phyloP scores from a whole-genome alignment of 1,139 yeast genomes.

The Pichia norvegensis region DNA sequence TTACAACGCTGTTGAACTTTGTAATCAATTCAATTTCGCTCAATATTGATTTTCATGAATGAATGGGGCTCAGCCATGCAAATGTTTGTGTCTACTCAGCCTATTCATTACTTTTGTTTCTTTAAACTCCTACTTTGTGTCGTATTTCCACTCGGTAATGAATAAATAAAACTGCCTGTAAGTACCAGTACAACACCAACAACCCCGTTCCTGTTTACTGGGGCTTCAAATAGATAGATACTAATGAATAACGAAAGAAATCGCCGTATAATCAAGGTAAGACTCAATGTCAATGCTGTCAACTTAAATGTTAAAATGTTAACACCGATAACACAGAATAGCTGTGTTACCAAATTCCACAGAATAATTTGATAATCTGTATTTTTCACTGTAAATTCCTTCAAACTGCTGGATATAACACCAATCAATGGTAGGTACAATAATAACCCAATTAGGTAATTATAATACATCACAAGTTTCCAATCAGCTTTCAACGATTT shows the following conservation, averaged over 20 bases:
- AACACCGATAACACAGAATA: conserved; percentile 60
- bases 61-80: neutral
- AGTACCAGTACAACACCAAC: conserved; percentile 47
- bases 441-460: conserved; percentile 53
- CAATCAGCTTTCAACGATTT: conserved; percentile 35
- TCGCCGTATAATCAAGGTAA: conserved; percentile 53
- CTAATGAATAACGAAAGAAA: conserved; percentile 53
- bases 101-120: neutral
- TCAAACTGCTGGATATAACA: conserved; percentile 11
- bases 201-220: conserved; percentile 32
- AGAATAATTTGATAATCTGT: conserved; percentile 25
- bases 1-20: too few relatives aligned
- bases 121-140: neutral
- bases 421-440: conserved; percentile 36
- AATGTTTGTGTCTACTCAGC: neutral
- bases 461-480: conserved; percentile 58
- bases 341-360: conserved; percentile 54
- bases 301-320: conserved; percentile 51
- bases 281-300: conserved; percentile 54
- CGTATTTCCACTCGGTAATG: neutral
- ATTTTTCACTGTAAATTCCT: conserved; percentile 14
- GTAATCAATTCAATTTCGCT: neutral
- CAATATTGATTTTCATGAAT: too few relatives aligned
- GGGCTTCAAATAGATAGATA: conserved; percentile 40
- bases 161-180: conserved; percentile 45